These are phyloP conservation scores for Ganoderma resinaceum DNA, from an alignment of 1,284 basidiomycete genomes.

Conservation along the genomic window DNA sequence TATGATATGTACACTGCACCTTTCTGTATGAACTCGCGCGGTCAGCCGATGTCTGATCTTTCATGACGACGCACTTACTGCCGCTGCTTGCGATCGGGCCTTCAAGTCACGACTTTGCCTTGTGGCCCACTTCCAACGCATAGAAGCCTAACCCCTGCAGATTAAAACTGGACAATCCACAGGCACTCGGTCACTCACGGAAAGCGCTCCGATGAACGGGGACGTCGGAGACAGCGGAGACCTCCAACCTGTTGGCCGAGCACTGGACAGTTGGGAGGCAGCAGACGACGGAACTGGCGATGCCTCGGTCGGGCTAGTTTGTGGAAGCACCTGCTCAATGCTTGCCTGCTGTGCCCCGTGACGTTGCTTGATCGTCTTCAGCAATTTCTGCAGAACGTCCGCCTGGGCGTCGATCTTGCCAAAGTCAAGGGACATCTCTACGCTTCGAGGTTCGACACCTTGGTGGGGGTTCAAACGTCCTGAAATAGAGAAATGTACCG, in stretches of 20 bases:
- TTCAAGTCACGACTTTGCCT: slow-evolving; percentile 30
- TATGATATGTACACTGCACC: slow-evolving; percentile 35
- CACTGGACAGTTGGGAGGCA: slow-evolving; percentile 40
- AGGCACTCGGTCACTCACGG: slow-evolving; percentile 43
- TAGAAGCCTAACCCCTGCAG: slow-evolving; percentile 28
- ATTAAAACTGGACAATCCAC: slow-evolving; percentile 3
- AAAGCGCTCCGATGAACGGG: slow-evolving; percentile 49
- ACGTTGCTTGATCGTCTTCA: slow-evolving; percentile 40
- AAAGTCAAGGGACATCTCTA: slow-evolving; percentile 55
- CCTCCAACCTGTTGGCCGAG: slow-evolving; percentile 22
- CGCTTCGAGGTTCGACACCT: slow-evolving; percentile 60
- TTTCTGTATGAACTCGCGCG: slow-evolving; percentile 20
- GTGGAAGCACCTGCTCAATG: background rate
- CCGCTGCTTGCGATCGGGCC: background rate
- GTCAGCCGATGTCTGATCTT: background rate
- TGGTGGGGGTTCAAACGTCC: slow-evolving; percentile 64
- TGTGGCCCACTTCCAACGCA: slow-evolving; percentile 34
- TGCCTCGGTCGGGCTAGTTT: background rate
- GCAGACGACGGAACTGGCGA: slow-evolving; percentile 24
- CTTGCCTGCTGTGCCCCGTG: slow-evolving; percentile 12
- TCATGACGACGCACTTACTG: slow-evolving; percentile 14
- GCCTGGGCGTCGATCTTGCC: slow-evolving; percentile 57
- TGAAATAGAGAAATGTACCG: slow-evolving; percentile 53
- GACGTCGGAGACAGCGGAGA: slow-evolving; percentile 42
- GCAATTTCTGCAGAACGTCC: slow-evolving; percentile 50